These are phyloP conservation scores for Sporobolomyces phaffii DNA, from an alignment of 768 basidiomycete species.

Conservation along the genomic window DNA sequence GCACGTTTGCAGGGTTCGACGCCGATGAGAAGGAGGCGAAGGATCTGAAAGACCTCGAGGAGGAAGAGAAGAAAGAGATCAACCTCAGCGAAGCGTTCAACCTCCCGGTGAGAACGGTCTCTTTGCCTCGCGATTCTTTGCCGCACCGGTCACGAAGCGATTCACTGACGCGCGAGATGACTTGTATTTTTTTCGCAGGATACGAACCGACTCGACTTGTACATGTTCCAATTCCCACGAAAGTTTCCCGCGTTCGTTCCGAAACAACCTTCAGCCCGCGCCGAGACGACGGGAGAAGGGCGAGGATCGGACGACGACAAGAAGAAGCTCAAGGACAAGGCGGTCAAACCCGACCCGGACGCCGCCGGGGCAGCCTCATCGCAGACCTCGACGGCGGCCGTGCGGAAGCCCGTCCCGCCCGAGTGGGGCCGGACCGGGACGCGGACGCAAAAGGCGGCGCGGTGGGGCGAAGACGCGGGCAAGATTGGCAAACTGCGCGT, in stretches of 20 bases:
- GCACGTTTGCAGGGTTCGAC: slow-evolving; percentile 22
- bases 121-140: neutral
- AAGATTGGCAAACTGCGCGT: slow-evolving; percentile 41
- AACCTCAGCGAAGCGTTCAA: slow-evolving; percentile 34
- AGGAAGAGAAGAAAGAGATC: slow-evolving; percentile 37
- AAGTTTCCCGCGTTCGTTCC: slow-evolving; percentile 38
- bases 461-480: slow-evolving; percentile 33
- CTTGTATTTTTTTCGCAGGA: slow-evolving; percentile 14
- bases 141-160: no score
- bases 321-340: neutral
- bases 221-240: slow-evolving; percentile 44
- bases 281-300: neutral
- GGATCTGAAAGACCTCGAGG: slow-evolving; percentile 32
- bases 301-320: neutral
- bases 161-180: no score
- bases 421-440: slow-evolving; percentile 32
- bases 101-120: slow-evolving; percentile 11
- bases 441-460: slow-evolving; percentile 27
- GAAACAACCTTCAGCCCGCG: neutral
- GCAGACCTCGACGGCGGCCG: neutral
- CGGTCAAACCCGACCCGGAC: slow-evolving; percentile 35
- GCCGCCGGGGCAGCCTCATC: neutral
- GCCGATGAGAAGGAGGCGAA: slow-evolving; percentile 34
- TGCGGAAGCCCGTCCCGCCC: slow-evolving; percentile 11
- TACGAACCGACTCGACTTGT: slow-evolving; percentile 36